These are phyloP conservation scores for Geranium incanum DNA, from an alignment of 441 rosid genomes.

Conservation along the genomic window DNA sequence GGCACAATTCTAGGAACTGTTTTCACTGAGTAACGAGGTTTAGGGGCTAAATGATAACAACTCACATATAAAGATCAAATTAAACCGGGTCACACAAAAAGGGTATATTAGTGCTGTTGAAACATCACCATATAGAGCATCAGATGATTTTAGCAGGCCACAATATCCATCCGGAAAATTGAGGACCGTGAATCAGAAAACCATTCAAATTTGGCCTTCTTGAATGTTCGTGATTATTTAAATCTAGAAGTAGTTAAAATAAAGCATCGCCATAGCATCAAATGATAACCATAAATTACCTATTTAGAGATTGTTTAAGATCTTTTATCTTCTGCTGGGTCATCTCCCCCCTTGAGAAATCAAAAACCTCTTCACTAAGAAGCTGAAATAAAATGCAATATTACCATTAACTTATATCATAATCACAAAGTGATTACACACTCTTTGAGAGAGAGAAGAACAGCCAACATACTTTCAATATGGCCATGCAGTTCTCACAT, in stretches of 20 bases:
- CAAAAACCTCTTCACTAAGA: constrained; percentile 98
- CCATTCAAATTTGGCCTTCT: not conserved
- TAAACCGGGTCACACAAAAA: too few relatives aligned
- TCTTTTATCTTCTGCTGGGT: constrained; percentile 96
- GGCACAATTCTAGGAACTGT: too few relatives aligned
- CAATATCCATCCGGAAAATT: not conserved
- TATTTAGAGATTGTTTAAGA: constrained; percentile 92
- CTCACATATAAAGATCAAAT: too few relatives aligned
- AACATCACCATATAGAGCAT: not conserved
- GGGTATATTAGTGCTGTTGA: not conserved
- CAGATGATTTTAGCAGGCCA: not conserved
- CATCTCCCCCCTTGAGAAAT: constrained; percentile 99
- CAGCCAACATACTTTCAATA: constrained; percentile 62
- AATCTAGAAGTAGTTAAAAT: not conserved
- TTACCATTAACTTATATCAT: constrained; percentile 17
- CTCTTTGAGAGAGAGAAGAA: not conserved
- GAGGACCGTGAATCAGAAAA: not conserved
- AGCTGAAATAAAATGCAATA: constrained; percentile 44
- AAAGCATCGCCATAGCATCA: not conserved
- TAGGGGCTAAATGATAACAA: not conserved
- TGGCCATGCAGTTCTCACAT: constrained; percentile 98
- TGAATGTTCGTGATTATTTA: not conserved
- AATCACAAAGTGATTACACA: constrained; percentile 3
- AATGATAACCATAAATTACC: constrained; percentile 31
- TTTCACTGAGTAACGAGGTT: not conserved